Percentiles rank a stretch among this genome's conserved stretches.
These are phyloP conservation scores for Colletotrichum sp. DNA, from an alignment of 2,329 filamentous ascomycete species.

Conservation along the genomic window DNA sequence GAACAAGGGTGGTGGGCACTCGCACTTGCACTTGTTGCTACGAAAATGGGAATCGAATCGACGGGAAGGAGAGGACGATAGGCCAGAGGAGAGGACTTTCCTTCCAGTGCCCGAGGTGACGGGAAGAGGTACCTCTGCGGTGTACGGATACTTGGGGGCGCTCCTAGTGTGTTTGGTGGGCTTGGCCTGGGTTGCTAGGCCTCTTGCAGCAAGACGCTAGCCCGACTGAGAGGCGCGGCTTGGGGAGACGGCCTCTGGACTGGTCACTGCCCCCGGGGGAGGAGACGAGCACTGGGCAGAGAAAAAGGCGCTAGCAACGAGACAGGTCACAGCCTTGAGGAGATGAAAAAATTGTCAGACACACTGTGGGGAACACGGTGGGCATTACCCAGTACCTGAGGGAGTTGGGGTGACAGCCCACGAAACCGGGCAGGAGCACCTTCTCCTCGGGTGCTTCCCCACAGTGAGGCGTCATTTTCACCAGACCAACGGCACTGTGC, in stretches of 20 bases:
- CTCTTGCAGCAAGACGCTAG: not conserved
- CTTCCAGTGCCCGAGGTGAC: not conserved
- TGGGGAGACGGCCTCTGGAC: not conserved
- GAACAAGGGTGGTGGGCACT: not conserved
- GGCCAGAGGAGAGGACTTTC: not conserved
- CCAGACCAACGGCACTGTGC: not conserved
- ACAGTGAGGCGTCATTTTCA: not conserved
- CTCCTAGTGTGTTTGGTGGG: not conserved
- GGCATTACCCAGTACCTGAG: not conserved
- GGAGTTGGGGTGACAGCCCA: not conserved
- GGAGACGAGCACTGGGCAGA: not conserved
- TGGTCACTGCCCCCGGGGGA: not conserved
- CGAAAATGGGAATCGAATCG: not conserved
- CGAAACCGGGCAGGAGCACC: not conserved
- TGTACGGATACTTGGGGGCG: not conserved
- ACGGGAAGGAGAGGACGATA: not conserved
- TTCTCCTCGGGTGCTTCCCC: not conserved
- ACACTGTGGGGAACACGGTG: conserved; percentile 2
- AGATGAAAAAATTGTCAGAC: not conserved
- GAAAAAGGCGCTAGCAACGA: not conserved
- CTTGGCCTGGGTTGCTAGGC: not conserved
- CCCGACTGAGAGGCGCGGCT: not conserved
- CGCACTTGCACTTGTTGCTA: not conserved
- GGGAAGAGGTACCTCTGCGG: not conserved
- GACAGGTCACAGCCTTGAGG: not conserved